Conservation (phyloP, 768 basidiomycete genomes). For the Crassisporium funariophilum region DNA sequence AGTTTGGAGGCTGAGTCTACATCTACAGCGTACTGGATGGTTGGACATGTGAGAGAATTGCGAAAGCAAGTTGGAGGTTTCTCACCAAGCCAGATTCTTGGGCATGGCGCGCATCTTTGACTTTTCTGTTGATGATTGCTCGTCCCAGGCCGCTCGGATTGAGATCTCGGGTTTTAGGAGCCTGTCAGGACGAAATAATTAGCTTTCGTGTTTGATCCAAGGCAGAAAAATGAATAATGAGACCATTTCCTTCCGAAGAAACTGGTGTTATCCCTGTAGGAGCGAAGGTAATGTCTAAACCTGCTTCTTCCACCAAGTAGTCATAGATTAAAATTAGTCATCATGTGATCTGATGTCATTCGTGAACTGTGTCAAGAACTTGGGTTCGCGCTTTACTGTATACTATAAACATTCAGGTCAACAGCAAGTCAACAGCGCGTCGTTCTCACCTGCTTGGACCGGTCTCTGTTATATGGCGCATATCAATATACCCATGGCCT, state of each 20-base stretch:
- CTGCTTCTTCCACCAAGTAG: too few species aligned
- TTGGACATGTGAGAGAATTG: slow-evolving; percentile 10
- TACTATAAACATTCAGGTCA: too few species aligned
- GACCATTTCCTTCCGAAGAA: neutral
- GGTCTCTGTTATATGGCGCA: too few species aligned
- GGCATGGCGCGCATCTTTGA: slow-evolving; percentile 67
- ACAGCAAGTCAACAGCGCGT: too few species aligned
- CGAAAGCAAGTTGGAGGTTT: slow-evolving; percentile 8
- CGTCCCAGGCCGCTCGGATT: slow-evolving; percentile 88
- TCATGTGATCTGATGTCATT: too few species aligned
- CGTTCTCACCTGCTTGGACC: too few species aligned
- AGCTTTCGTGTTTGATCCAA: neutral
- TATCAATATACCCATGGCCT: too few species aligned
- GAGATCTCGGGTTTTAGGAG: slow-evolving; percentile 58
- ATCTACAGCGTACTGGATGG: slow-evolving; percentile 75
- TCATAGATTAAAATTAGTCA: too few species aligned
- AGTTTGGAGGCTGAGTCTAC: slow-evolving; percentile 67
- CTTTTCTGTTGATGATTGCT: slow-evolving; percentile 92
- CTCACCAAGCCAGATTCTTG: slow-evolving; percentile 71
- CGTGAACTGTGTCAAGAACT: too few species aligned
- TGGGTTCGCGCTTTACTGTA: too few species aligned
- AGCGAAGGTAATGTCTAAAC: too few species aligned
- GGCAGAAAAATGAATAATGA: neutral
- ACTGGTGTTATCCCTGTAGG: too few species aligned
- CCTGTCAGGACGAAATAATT: slow-evolving; percentile 33